Base-by-base conservation (phyloP, 768 basidiomycete species). In the Neoboletus magnificus region DNA sequence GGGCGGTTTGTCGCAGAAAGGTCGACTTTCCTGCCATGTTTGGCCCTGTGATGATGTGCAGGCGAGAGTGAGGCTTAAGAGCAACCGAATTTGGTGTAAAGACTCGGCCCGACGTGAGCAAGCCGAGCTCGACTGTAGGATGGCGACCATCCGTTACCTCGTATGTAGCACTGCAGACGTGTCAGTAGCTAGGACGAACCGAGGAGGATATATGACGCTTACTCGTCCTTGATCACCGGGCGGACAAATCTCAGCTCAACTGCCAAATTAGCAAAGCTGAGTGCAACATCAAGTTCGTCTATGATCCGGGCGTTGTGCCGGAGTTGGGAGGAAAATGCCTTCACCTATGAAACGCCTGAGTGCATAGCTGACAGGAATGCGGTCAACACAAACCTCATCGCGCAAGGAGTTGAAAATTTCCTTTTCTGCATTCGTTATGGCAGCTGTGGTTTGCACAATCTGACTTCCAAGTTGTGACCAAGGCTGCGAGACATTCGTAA, bases 21-120 rank as follows among this genome's bases (percentile, higher is more conserved):
- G 96, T 98, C 3, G 93, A 95, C 72, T 99, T 99, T 50, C 91
- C 91, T 7, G 89, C 92, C 91, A 93, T 95, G 64, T 97, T 98
- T 0, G 96, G 95, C 0, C 95, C 95, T 7, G 95, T 98, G 58
- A 98, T 89, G 22, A 87, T 67, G 60, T 96, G 94, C 11, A 97
- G 64, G 29, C 82, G 83, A 16, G 86, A 84, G 13, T 73, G 63
- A 1, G 83, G 75, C 4, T 74, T 75, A 64, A 98, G 77, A 16
- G 74, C 61, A 22, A 93, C 78, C 2, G 87, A 86, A 69, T 98
- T 98, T 0, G 94, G 86, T 1, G 85, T 91, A 70, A 96, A 98
- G 13, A 80, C 76, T 29, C 94, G 84, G 23, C 87, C 87, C 1
- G 82, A 76, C 0, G 77, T 78, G 41, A 93, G 74, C 5, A 98